phyloP scores from a whole-genome alignment of 331 rosid genomes.

The Saraca asoca region DNA sequence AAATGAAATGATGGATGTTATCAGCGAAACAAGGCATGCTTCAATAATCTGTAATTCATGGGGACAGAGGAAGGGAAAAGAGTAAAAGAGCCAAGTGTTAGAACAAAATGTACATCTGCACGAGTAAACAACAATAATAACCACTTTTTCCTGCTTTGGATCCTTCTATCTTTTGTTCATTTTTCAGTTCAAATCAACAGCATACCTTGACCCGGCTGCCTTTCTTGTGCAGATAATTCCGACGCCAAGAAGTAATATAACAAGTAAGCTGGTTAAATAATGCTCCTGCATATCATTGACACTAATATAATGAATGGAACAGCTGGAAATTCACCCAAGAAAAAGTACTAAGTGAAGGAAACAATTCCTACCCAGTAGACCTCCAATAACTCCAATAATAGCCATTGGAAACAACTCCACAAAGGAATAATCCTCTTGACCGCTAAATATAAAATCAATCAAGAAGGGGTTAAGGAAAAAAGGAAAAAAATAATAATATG shows the following conservation, averaged over 20 bases:
- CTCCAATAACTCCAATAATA: constrained; percentile 93
- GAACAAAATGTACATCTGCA: constrained; percentile 21
- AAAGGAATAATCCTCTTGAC: constrained; percentile 97
- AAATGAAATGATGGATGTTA: constrained; percentile 84
- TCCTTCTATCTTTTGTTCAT: not conserved
- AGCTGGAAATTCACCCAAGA: constrained; percentile 22
- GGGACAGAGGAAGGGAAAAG: constrained; percentile 19
- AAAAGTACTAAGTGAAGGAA: not conserved
- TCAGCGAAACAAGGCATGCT: constrained; percentile 82
- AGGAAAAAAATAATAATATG: constrained; percentile 36
- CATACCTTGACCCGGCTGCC: constrained; percentile 86
- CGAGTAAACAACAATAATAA: constrained; percentile 17
- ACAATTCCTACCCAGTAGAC: constrained; percentile 67
- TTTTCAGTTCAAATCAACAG: constrained; percentile 16
- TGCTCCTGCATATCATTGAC: constrained; percentile 62
- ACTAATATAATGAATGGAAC: constrained; percentile 27
- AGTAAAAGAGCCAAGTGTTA: constrained; percentile 1
- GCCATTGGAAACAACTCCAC: constrained; percentile 94
- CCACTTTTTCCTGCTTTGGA: not conserved
- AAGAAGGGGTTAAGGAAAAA: constrained; percentile 36
- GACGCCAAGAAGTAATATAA: constrained; percentile 81
- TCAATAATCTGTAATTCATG: constrained; percentile 71
- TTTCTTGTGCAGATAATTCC: constrained; percentile 83
- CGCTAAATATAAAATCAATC: constrained; percentile 59
- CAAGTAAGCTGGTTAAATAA: constrained; percentile 90